Conservation (phyloP, 73 alveolate genomes). For the Paramecium sonneborni region DNA sequence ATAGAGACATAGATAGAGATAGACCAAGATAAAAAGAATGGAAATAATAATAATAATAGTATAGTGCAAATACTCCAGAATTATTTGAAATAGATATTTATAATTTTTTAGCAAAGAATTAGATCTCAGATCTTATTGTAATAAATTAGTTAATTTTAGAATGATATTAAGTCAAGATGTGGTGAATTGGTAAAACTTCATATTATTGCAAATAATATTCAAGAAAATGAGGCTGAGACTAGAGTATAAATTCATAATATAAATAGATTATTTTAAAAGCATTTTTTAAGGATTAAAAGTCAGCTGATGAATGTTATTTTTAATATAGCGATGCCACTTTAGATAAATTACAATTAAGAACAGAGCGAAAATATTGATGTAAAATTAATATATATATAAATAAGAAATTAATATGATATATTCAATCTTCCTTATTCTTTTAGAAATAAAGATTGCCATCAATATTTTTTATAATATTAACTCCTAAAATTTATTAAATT, state of each 20-base stretch:
- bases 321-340: neutral
- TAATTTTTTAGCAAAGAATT: neutral
- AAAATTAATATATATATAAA: too few relatives aligned
- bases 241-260: neutral
- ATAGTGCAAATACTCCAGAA: too few relatives aligned
- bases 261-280: neutral
- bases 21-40: neutral
- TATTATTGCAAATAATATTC: neutral
- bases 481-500: too few relatives aligned
- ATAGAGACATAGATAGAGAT: neutral
- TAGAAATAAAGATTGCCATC: too few relatives aligned
- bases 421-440: too few relatives aligned
- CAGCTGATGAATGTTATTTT: neutral
- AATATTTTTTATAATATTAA: too few relatives aligned
- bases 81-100: neutral
- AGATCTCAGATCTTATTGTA: neutral
- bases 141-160: neutral
- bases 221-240: neutral
- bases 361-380: neutral
- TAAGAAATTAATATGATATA: too few relatives aligned
- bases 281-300: neutral
- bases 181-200: neutral
- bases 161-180: neutral
- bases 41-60: too few relatives aligned
- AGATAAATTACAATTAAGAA: neutral